A percentile compares a stretch with the other conserved stretches of the same genome.
phyloP scores from a whole-genome alignment of 192 early-diverging fungal species.

The Backusella macrospora region DNA sequence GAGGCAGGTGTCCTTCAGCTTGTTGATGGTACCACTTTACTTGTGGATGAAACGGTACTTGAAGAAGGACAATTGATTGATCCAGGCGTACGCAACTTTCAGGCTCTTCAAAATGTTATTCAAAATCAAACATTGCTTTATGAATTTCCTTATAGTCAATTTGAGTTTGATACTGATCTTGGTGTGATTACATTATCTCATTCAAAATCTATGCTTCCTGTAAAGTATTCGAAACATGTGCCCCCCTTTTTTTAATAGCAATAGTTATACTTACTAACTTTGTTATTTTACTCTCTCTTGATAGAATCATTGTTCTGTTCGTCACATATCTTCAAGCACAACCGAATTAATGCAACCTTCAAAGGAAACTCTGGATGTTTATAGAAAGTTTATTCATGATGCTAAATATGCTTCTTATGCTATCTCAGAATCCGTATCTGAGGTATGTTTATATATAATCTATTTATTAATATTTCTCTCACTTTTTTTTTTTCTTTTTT shows the following conservation, averaged over 20 bases:
- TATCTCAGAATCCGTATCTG: slow-evolving; percentile 63
- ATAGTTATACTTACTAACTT: background rate
- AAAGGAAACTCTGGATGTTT: slow-evolving; percentile 37
- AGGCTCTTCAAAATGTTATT: slow-evolving; percentile 63
- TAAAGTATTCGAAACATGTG: slow-evolving; percentile 23
- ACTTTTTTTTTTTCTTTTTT: too few relatives aligned
- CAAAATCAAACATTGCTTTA: slow-evolving; percentile 66
- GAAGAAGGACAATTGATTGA: slow-evolving; percentile 70
- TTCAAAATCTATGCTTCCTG: slow-evolving; percentile 72
- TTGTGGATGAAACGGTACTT: slow-evolving; percentile 75
- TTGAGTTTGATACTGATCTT: slow-evolving; percentile 71
- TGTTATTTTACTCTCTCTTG: background rate
- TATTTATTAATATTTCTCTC: background rate
- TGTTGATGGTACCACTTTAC: slow-evolving; percentile 54
- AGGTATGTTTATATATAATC: slow-evolving; percentile 36
- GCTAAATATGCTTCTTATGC: slow-evolving; percentile 56
- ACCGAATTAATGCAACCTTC: slow-evolving; percentile 56
- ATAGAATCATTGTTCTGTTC: slow-evolving; percentile 35
- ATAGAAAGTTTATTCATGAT: slow-evolving; percentile 62
- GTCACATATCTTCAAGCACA: slow-evolving; percentile 27
- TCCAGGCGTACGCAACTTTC: slow-evolving; percentile 70
- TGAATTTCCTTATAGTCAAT: slow-evolving; percentile 69
- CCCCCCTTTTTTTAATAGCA: background rate
- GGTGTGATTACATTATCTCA: slow-evolving; percentile 64
- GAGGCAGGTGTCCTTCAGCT: slow-evolving; percentile 69